Evolutionary conservation across 2,329 filamentous ascomycete species (phyloP).

Genomic region (Hymenoscyphus repandus): DNA sequence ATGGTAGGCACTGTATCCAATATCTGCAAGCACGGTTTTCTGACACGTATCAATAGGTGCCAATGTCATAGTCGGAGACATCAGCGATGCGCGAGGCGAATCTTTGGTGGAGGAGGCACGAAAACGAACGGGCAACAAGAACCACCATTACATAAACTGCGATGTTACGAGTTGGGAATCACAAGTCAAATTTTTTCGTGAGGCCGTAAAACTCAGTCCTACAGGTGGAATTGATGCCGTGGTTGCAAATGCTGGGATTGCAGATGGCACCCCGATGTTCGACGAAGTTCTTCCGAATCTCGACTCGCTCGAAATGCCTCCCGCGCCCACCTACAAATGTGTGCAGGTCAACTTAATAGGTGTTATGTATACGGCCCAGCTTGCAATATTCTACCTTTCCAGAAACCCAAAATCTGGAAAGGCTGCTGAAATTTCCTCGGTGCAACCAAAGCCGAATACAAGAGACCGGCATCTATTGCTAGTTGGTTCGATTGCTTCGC

Average conservation of each 20-base stretch:
- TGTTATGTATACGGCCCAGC: constrained; percentile 59
- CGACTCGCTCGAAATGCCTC: constrained; percentile 38
- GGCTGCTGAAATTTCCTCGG: constrained; percentile 26
- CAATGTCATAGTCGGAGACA: constrained; percentile 58
- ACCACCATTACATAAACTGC: constrained; percentile 53
- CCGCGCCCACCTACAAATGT: constrained; percentile 45
- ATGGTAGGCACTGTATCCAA: constrained; percentile 40
- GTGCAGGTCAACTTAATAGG: constrained; percentile 60
- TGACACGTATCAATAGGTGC: constrained; percentile 34
- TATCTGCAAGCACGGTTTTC: background rate
- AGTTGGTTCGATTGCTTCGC: constrained; percentile 56
- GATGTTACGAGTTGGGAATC: constrained; percentile 62
- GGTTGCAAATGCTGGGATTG: constrained; percentile 62
- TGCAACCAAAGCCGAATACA: constrained; percentile 26
- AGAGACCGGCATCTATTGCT: constrained; percentile 57
- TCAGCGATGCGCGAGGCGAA: constrained; percentile 50
- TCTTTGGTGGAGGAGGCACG: constrained; percentile 49
- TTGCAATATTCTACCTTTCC: constrained; percentile 55
- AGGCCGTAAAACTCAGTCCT: constrained; percentile 48
- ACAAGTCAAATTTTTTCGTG: constrained; percentile 58
- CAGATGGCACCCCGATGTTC: constrained; percentile 38
- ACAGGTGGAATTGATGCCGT: constrained; percentile 55
- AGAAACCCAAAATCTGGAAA: constrained; percentile 40
- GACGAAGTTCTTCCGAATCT: constrained; percentile 37
- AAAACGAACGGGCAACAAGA: constrained; percentile 34